A percentile compares a stretch with the other conserved stretches of the same genome.
Conservation (phyloP, 1,284 basidiomycete species). For the Sphaerobolus stellatus region DNA sequence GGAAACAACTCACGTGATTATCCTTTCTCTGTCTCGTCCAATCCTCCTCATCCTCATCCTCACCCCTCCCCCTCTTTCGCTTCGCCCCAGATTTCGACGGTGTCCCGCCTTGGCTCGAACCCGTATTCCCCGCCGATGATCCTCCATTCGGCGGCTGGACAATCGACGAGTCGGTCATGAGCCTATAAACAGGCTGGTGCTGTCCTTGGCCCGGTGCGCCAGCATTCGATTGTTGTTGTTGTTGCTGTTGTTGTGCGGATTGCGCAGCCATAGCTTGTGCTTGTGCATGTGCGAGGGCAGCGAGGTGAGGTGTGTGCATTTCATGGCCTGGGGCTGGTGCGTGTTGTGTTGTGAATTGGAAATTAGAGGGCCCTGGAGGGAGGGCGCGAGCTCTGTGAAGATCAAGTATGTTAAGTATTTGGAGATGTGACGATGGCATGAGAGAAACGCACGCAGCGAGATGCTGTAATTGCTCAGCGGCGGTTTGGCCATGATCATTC, state of each 20-base stretch:
- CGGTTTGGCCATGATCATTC: background rate
- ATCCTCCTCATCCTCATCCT: conserved; percentile 52
- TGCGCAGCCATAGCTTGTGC: conserved; percentile 54
- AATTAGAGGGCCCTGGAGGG: conserved; percentile 2
- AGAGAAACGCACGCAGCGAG: background rate
- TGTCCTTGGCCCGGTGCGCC: conserved; percentile 27
- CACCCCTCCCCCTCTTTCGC: conserved; percentile 32
- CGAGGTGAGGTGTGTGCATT: too few relatives aligned
- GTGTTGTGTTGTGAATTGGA: too few relatives aligned
- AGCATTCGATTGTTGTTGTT: conserved; percentile 48
- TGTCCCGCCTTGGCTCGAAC: too few relatives aligned
- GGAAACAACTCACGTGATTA: conserved; percentile 60
- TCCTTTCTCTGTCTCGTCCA: conserved; percentile 83
- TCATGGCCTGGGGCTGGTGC: too few relatives aligned
- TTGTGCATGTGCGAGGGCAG: too few relatives aligned
- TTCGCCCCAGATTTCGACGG: too few relatives aligned
- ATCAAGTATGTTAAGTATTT: background rate
- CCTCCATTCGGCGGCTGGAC: conserved; percentile 24
- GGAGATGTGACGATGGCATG: background rate
- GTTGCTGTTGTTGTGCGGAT: conserved; percentile 64
- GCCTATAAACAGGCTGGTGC: conserved; percentile 39
- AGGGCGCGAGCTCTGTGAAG: background rate
- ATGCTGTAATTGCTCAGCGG: conserved; percentile 5
- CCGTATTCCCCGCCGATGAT: too few relatives aligned
- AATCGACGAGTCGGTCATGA: conserved; percentile 12